These are phyloP conservation scores for Penstemon newberryi DNA, from an alignment of 257 asterid species.

Conservation along the genomic window DNA sequence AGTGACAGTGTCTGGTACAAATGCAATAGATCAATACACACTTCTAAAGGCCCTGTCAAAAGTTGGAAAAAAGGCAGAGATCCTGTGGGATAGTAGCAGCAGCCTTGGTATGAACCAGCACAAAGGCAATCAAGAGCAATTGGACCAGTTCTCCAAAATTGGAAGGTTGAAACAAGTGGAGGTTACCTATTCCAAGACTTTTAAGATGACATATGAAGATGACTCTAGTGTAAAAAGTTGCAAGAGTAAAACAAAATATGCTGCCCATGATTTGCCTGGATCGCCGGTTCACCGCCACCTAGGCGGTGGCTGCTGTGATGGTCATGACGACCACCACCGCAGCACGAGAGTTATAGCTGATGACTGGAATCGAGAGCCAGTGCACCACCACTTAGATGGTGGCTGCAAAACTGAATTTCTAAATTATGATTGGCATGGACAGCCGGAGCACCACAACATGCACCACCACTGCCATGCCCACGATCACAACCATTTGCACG, in stretches of 20 bases:
- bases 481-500: background rate
- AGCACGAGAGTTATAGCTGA: background rate
- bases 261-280: too few relatives aligned
- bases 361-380: background rate
- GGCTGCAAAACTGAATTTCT: background rate
- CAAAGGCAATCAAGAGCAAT: background rate
- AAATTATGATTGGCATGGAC: background rate
- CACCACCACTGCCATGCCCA: background rate
- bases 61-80: slow-evolving; percentile 25
- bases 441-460: background rate
- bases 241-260: too few relatives aligned
- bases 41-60: slow-evolving; percentile 12
- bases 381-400: background rate
- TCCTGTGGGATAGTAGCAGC: slow-evolving; percentile 13
- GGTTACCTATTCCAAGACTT: background rate
- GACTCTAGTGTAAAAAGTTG: background rate
- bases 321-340: too few relatives aligned
- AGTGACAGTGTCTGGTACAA: slow-evolving; percentile 20
- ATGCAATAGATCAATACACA: slow-evolving; percentile 11
- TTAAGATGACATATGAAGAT: background rate
- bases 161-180: background rate
- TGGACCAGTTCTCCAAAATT: background rate
- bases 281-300: too few relatives aligned
- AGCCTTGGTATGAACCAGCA: background rate
- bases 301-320: too few relatives aligned